Conservation (phyloP, 2,329 filamentous ascomycete species). For the Magnaporthales sp. region DNA sequence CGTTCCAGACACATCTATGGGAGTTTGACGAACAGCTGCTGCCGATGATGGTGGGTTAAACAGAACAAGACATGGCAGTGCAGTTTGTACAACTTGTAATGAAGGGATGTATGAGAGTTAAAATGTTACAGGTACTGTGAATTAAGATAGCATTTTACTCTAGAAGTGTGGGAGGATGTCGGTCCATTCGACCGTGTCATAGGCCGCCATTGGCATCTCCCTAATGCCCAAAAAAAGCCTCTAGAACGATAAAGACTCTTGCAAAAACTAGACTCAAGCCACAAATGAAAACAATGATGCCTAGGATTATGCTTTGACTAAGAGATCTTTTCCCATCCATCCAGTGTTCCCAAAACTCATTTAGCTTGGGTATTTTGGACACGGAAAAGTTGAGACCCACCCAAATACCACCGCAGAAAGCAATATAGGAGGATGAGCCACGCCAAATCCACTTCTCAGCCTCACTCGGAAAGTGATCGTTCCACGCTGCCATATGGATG, state of each 20-base stretch:
- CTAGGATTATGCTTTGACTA: background rate
- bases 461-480: background rate
- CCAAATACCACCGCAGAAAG: constrained; percentile 3
- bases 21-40: constrained; percentile 2
- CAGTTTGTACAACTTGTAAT: too few species aligned
- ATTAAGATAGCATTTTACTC: too few species aligned
- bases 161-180: too few species aligned
- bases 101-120: too few species aligned
- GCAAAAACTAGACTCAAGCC: background rate
- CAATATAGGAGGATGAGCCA: background rate
- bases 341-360: constrained; percentile 4
- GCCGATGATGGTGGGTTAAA: too few species aligned
- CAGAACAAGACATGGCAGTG: too few species aligned
- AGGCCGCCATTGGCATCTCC: constrained; percentile 5
- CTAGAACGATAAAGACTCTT: background rate
- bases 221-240: constrained; percentile 1
- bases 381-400: constrained; percentile 1
- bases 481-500: constrained; percentile 2
- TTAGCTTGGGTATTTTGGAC: background rate
- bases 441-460: constrained; percentile 2
- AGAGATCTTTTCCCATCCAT: constrained; percentile 1
- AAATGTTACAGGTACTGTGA: too few species aligned
- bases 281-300: background rate
- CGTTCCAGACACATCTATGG: constrained; percentile 4
- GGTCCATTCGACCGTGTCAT: too few species aligned